Evolutionary conservation across 768 basidiomycete species (phyloP).

Genomic region (Xanthoconium purpureum): DNA sequence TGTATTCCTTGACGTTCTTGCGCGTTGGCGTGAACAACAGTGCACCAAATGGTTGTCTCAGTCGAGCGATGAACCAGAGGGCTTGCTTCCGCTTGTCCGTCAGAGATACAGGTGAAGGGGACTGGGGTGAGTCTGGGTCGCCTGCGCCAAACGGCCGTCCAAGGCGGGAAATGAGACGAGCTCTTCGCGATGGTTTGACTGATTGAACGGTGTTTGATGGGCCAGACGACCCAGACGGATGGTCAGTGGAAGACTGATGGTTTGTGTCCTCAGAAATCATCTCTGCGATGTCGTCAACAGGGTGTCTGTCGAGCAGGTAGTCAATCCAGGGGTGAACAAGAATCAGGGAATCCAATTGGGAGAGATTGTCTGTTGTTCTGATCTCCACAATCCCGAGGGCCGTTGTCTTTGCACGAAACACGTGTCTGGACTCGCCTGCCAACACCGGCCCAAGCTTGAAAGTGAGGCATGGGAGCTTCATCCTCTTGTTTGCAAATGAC

Average conservation of each 20-base stretch:
- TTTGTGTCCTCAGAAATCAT: background rate
- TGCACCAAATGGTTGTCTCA: background rate
- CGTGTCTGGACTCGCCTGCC: background rate
- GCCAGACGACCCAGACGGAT: too few relatives aligned
- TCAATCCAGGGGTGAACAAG: conserved; percentile 6
- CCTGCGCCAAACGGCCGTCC: background rate
- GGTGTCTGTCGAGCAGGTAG: conserved; percentile 4
- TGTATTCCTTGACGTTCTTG: conserved; percentile 1
- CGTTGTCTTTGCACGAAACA: background rate
- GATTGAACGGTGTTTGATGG: background rate
- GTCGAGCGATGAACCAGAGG: background rate
- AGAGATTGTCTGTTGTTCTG: conserved; percentile 3
- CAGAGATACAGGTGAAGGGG: background rate
- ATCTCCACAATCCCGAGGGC: conserved; percentile 5
- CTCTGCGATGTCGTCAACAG: background rate
- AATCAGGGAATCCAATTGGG: background rate
- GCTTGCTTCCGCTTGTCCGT: background rate
- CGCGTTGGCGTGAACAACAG: background rate
- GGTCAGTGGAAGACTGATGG: background rate
- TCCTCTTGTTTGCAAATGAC: background rate
- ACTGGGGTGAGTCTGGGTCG: background rate
- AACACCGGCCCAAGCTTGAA: background rate
- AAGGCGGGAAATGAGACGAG: background rate
- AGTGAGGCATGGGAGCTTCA: background rate
- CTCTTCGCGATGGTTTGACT: background rate